Base-by-base conservation (phyloP, 345 rosid genomes). In the Acer negundo region DNA sequence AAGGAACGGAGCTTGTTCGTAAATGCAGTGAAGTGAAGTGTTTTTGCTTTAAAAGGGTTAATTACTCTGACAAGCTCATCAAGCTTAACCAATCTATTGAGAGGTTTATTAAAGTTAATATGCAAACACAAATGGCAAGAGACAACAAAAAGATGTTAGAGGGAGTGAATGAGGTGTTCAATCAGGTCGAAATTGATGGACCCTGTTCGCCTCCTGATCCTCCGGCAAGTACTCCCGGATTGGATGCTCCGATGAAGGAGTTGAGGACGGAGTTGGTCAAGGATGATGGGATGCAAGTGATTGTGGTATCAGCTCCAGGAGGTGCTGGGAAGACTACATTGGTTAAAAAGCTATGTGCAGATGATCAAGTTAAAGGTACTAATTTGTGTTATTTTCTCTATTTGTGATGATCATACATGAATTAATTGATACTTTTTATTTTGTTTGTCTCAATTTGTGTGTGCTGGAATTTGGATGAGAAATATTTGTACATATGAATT, bases 251-350 rank as follows among this genome's bases (percentile, higher is more conserved):
- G 12, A 63, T 85, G 80, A 12, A 0, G 76, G 87, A 86, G 76
- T 23, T 87, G 28, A 90, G 85, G 83, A 59, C 42, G 84, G 75
- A 56, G 62, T 82, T 92, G 79, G 74, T 87, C 11, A 35, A 68
- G 20, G 44, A 74, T 23, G 49, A 72, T 23, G 76, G 66, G 6
- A 66, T 40, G 2, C 69, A 67, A 2, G 77, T 66, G 67, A 76
- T 83, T 42, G 85, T 86, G 24, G 82, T 89, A 6, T 82, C 91
- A 78, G 92, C 87, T 80, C 77, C 89, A 31, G 86, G 86, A 17
- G 93, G 94, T 49, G 85, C 85, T 28, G 94, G 92, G 22, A 89
- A 88, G 80, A 85, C 90, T 24, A 87, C 91, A 0, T 73, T 89
- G 19, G 90, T 80, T 78, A 84, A 71, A 64, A 79, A 78, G 42